phyloP scores from a whole-genome alignment of 2,329 filamentous ascomycete species.

The Arthrobotrys megalospora region DNA sequence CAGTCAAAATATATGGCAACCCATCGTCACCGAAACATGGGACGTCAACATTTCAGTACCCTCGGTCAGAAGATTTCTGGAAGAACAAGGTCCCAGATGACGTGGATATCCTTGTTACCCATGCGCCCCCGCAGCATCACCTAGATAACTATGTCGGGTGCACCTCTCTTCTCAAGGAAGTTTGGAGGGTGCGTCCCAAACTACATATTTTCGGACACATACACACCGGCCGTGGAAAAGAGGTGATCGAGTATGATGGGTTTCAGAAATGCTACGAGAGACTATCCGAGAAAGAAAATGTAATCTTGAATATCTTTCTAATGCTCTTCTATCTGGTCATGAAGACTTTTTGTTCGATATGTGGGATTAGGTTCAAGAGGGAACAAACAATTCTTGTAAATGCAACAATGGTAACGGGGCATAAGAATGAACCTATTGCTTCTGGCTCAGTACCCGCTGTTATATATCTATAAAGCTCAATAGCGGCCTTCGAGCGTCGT shows the following conservation, averaged over 20 bases:
- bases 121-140: constrained; percentile 83
- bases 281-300: constrained; percentile 69
- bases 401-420: constrained; percentile 40
- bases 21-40: constrained; percentile 84
- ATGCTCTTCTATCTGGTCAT: constrained; percentile 22
- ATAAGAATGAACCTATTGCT: constrained; percentile 26
- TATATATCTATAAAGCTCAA: neutral
- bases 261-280: constrained; percentile 80
- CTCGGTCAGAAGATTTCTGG: constrained; percentile 78
- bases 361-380: neutral
- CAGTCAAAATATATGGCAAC: constrained; percentile 82
- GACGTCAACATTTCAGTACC: constrained; percentile 80
- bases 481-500: neutral
- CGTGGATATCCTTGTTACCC: constrained; percentile 85
- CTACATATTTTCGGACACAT: constrained; percentile 90
- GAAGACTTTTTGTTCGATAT: neutral
- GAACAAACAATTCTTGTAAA: constrained; percentile 36
- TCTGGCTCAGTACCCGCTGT: neutral
- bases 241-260: constrained; percentile 81
- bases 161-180: constrained; percentile 78
- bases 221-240: constrained; percentile 80
- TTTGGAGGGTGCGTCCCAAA: constrained; percentile 80
- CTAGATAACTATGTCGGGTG: constrained; percentile 80
- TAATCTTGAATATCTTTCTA: neutral
- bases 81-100: constrained; percentile 78